These are phyloP conservation scores for Colletotrichum incanum DNA, from an alignment of 2,329 filamentous ascomycete genomes.

Conservation along the genomic window DNA sequence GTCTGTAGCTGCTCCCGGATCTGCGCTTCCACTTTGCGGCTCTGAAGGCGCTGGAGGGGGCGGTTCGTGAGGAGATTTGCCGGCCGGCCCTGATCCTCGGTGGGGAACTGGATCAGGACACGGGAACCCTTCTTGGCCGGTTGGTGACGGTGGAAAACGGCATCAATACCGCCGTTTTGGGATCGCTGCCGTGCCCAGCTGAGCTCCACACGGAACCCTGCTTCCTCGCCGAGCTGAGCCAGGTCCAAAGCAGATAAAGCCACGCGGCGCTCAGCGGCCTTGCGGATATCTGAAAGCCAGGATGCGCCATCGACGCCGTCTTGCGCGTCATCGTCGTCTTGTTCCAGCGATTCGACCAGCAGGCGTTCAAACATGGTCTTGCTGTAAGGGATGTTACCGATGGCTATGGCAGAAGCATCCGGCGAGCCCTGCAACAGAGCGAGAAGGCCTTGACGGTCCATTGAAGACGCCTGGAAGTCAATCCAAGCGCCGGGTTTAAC, in stretches of 20 bases:
- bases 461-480: not conserved
- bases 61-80: not conserved
- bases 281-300: not conserved
- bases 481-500: conserved; percentile 31
- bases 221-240: conserved; percentile 46
- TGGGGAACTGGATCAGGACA: conserved; percentile 17
- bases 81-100: conserved; percentile 6
- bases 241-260: conserved; percentile 43
- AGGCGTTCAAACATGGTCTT: conserved; percentile 51
- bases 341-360: not conserved
- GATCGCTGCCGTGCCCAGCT: conserved; percentile 59
- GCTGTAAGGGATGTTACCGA: conserved; percentile 49
- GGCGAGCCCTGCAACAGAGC: conserved; percentile 34
- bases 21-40: conserved; percentile 1
- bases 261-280: conserved; percentile 24
- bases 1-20: conserved; percentile 13
- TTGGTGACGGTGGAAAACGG: conserved; percentile 55
- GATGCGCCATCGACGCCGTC: not conserved
- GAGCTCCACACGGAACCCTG: conserved; percentile 63
- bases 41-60: conserved; percentile 19
- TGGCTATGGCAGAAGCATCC: conserved; percentile 7
- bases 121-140: conserved; percentile 1
- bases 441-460: conserved; percentile 2
- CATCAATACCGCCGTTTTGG: conserved; percentile 49
- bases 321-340: not conserved